phyloP scores from a whole-genome alignment of 805 yeast genomes.

The Yarrowia sp. region DNA sequence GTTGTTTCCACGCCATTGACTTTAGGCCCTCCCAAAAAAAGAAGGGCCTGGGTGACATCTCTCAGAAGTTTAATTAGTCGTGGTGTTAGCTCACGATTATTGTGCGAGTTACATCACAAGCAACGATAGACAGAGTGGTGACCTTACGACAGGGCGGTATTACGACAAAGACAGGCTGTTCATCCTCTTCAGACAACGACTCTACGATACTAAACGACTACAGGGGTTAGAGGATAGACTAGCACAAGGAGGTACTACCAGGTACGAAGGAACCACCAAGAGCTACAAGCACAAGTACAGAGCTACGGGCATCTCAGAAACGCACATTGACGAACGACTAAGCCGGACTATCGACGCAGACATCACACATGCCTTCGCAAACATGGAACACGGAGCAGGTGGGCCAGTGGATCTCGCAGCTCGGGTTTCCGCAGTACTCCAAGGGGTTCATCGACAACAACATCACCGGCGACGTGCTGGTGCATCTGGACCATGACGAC shows the following conservation, averaged over 20 bases:
- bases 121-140: too few relatives aligned
- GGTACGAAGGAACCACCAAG: too few relatives aligned
- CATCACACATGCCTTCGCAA: background rate
- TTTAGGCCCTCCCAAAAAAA: background rate
- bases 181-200: too few relatives aligned
- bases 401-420: constrained; percentile 5
- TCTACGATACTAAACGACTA: too few relatives aligned
- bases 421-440: constrained; percentile 23
- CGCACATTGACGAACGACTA: too few relatives aligned
- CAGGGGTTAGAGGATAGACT: too few relatives aligned
- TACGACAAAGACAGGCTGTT: too few relatives aligned
- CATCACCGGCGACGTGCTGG: constrained; percentile 69
- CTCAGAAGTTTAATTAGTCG: background rate
- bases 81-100: background rate
- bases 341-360: too few relatives aligned
- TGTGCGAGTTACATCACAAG: background rate
- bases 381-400: constrained; percentile 11
- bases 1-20: background rate
- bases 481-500: constrained; percentile 66
- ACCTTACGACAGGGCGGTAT: too few relatives aligned
- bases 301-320: background rate
- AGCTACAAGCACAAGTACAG: too few relatives aligned
- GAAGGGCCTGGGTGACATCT: background rate
- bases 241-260: too few relatives aligned
- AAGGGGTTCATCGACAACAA: constrained; percentile 52